These are phyloP conservation scores for Yamadazyma blattariae DNA, from an alignment of 1,139 yeast genomes.

Conservation along the genomic window DNA sequence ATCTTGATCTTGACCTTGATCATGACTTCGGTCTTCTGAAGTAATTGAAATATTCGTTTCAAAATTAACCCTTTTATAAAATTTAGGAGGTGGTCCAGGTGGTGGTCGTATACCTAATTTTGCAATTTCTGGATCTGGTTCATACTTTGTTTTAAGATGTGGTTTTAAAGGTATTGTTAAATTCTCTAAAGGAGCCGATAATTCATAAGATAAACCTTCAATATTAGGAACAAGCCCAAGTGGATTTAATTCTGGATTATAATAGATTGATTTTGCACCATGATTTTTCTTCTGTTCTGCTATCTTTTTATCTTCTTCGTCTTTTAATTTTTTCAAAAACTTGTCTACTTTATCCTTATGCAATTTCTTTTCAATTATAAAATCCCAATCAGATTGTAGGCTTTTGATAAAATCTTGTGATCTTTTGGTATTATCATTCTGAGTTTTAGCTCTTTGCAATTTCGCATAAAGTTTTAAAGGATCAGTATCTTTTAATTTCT, in stretches of 20 bases:
- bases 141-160: slow-evolving; percentile 11
- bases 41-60: slow-evolving; percentile 71
- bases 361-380: slow-evolving; percentile 31
- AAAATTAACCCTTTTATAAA: slow-evolving; percentile 33
- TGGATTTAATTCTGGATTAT: slow-evolving; percentile 47
- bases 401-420: slow-evolving; percentile 21
- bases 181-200: slow-evolving; percentile 20
- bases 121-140: slow-evolving; percentile 28
- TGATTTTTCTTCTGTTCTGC: slow-evolving; percentile 23
- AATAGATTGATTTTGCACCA: slow-evolving; percentile 40
- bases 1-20: too few species aligned
- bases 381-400: slow-evolving; percentile 40
- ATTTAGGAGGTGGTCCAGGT: slow-evolving; percentile 36
- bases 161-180: slow-evolving; percentile 24
- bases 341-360: slow-evolving; percentile 28
- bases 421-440: slow-evolving; percentile 15
- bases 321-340: slow-evolving; percentile 19
- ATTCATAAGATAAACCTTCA: slow-evolving; percentile 4
- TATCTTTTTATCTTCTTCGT: slow-evolving; percentile 17
- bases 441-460: slow-evolving; percentile 19
- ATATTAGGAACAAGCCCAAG: slow-evolving; percentile 39
- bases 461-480: slow-evolving; percentile 32
- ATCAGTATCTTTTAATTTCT: slow-evolving; percentile 26
- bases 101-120: slow-evolving; percentile 31
- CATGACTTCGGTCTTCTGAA: too few species aligned